Evolutionary conservation across 73 alveolate genomes (phyloP).

Genomic region (Tetrahymena thermophila): DNA sequence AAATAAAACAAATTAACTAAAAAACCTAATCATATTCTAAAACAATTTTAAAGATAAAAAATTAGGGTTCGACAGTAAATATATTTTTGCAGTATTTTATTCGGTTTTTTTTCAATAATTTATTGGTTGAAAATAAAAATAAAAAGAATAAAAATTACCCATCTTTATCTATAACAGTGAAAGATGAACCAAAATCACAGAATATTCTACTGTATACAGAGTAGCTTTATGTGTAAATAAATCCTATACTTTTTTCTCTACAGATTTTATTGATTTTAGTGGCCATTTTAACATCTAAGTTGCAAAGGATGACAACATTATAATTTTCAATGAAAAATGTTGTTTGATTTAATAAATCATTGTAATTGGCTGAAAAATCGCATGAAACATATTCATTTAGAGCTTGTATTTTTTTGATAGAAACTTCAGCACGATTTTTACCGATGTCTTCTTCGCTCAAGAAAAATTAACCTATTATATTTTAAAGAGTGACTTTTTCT

Average conservation of each 20-base stretch:
- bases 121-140: too few species aligned
- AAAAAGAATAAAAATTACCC: conserved; percentile 46
- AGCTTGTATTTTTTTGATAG: conserved; percentile 60
- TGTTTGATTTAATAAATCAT: conserved; percentile 47
- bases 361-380: conserved; percentile 1
- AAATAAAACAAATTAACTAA: background rate
- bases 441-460: conserved; percentile 62
- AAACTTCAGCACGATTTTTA: conserved; percentile 64
- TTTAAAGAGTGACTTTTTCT: conserved; percentile 32
- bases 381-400: conserved; percentile 83
- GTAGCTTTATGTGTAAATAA: conserved; percentile 62
- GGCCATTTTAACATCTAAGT: conserved; percentile 23
- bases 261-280: conserved; percentile 54
- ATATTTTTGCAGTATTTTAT: too few species aligned
- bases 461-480: conserved; percentile 79
- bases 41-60: too few species aligned
- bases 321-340: conserved; percentile 35
- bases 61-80: too few species aligned
- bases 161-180: conserved; percentile 66
- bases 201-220: conserved; percentile 73
- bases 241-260: conserved; percentile 52
- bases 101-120: too few species aligned
- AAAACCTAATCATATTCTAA: too few species aligned
- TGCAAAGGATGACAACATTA: conserved; percentile 65
- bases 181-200: conserved; percentile 73